Conservation (phyloP, 495 filamentous ascomycete species). For the Hypoxylon fuscum region DNA sequence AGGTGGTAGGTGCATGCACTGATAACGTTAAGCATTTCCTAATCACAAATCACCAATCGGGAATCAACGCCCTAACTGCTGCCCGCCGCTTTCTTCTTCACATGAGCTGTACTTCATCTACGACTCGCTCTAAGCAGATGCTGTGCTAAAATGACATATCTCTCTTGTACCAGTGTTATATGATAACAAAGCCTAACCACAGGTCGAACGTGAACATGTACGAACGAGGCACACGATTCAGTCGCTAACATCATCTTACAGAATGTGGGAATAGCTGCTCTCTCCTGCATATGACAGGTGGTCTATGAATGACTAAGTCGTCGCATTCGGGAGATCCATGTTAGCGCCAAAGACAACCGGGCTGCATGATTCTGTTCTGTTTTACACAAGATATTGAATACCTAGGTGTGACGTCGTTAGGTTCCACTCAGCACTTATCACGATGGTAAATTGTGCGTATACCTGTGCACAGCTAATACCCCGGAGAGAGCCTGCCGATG, state of each 20-base stretch:
- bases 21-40: slow-evolving; percentile 8
- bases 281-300: too few species aligned
- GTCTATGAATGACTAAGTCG: too few species aligned
- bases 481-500: slow-evolving; percentile 7
- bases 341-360: background rate
- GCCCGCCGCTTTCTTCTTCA: slow-evolving; percentile 9
- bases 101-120: too few species aligned
- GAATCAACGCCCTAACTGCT: slow-evolving; percentile 8
- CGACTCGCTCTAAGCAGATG: background rate
- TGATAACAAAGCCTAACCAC: background rate
- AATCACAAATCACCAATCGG: slow-evolving; percentile 13
- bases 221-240: background rate
- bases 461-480: background rate
- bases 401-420: slow-evolving; percentile 15
- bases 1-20: background rate
- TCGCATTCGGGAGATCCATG: too few species aligned
- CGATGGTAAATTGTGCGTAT: slow-evolving; percentile 1
- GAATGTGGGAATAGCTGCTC: too few species aligned
- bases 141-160: background rate
- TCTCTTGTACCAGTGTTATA: background rate
- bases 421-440: background rate
- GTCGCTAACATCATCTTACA: background rate
- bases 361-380: background rate
- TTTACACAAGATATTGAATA: slow-evolving; percentile 1
- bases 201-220: background rate